Evolutionary conservation across 495 filamentous ascomycete species (phyloP).

Genomic region (Geopyxis carbonaria): DNA sequence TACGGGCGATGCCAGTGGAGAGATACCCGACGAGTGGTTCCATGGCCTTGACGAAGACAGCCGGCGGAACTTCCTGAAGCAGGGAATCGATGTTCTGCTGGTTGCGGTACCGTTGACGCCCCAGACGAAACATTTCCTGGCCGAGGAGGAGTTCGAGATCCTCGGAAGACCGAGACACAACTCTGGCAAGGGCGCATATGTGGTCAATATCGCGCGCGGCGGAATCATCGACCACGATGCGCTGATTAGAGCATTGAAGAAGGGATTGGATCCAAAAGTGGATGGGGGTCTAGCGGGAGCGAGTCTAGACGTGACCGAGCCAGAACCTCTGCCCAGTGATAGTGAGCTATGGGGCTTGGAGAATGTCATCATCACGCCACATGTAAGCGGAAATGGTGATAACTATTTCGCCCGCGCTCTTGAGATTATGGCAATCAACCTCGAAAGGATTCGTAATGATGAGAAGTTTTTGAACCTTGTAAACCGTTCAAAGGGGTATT

Average conservation of each 20-base stretch:
- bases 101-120: conserved; percentile 56
- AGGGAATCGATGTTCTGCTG: conserved; percentile 61
- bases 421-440: conserved; percentile 44
- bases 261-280: conserved; percentile 5
- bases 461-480: conserved; percentile 51
- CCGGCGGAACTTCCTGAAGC: conserved; percentile 46
- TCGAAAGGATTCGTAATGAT: conserved; percentile 41
- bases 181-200: conserved; percentile 36
- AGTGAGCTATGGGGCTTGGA: conserved; percentile 55
- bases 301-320: conserved; percentile 73
- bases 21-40: conserved; percentile 55
- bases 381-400: conserved; percentile 34
- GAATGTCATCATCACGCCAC: conserved; percentile 64
- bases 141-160: conserved; percentile 47
- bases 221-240: conserved; percentile 52
- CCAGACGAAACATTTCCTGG: conserved; percentile 45
- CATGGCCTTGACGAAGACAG: conserved; percentile 43
- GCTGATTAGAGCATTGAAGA: conserved; percentile 44
- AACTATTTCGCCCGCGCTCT: conserved; percentile 44
- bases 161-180: conserved; percentile 26
- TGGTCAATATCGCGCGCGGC: conserved; percentile 64
- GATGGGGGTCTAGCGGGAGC: conserved; percentile 46
- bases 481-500: conserved; percentile 46
- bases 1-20: conserved; percentile 60
- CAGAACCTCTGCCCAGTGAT: conserved; percentile 58